These are phyloP conservation scores for Setomelanomma holmii DNA, from an alignment of 2,329 filamentous ascomycete species.

Conservation along the genomic window DNA sequence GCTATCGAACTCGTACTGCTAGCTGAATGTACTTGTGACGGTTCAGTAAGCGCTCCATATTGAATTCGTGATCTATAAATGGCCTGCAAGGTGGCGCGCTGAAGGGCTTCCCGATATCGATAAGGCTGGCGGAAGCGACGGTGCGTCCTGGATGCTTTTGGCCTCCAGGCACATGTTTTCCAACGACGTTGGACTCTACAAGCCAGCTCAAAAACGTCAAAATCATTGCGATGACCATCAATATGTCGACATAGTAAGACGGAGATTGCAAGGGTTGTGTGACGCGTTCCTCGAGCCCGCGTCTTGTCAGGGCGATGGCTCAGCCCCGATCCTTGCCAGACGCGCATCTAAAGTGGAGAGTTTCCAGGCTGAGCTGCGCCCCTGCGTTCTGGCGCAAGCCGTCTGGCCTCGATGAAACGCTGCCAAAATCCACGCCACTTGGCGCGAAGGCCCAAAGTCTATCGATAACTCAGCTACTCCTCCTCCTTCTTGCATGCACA, in stretches of 20 bases:
- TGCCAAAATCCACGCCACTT: slow-evolving; percentile 3
- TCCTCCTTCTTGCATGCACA: background rate
- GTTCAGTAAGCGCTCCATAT: slow-evolving; percentile 1
- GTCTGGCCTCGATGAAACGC: background rate
- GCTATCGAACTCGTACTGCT: background rate
- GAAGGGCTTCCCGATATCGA: background rate
- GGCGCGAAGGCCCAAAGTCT: background rate
- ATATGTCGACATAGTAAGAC: too few relatives aligned
- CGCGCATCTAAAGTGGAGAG: background rate
- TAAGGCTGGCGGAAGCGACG: background rate
- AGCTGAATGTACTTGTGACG: background rate
- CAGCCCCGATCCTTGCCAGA: background rate
- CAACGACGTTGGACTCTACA: too few relatives aligned
- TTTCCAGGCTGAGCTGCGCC: slow-evolving; percentile 10
- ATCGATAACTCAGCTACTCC: slow-evolving; percentile 2
- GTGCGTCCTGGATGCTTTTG: background rate
- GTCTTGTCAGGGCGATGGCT: background rate
- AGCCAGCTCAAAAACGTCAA: too few relatives aligned
- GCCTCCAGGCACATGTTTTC: background rate
- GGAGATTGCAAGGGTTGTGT: background rate
- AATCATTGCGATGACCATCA: too few relatives aligned
- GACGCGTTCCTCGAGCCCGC: background rate
- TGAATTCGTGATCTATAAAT: slow-evolving; percentile 3
- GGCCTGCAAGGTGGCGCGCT: background rate
- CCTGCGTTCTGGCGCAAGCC: slow-evolving; percentile 6